These are phyloP conservation scores for Aphanomyces invadans DNA, from an alignment of 352 stramenopile genomes.

Conservation along the genomic window DNA sequence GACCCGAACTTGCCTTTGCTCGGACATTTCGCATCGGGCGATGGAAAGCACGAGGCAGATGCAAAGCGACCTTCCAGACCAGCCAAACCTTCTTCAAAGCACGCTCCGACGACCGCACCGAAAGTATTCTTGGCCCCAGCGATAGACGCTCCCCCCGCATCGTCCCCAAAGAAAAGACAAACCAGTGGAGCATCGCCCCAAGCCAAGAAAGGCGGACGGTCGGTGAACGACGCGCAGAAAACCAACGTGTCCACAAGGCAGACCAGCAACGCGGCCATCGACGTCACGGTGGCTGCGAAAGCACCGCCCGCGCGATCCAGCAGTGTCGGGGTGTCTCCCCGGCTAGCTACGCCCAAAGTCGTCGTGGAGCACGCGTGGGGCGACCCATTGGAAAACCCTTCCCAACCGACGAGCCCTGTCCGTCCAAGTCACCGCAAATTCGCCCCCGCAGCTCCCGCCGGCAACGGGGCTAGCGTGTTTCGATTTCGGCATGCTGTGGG, in stretches of 20 bases:
- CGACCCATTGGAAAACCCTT: background rate
- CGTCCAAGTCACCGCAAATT: no score
- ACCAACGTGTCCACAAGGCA: no score
- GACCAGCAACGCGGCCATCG: background rate
- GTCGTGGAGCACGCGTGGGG: background rate
- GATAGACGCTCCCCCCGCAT: no score
- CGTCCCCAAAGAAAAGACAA: no score
- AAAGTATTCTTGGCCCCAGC: no score
- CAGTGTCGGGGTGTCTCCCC: background rate
- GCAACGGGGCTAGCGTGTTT: background rate
- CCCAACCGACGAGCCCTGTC: background rate
- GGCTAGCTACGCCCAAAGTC: background rate
- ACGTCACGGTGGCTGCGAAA: background rate
- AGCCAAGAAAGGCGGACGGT: background rate
- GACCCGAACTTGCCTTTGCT: conserved; percentile 3
- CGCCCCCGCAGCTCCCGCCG: background rate
- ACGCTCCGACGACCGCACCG: no score
- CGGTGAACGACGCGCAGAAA: no score
- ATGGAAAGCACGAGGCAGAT: background rate
- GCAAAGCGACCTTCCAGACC: background rate
- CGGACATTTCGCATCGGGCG: background rate
- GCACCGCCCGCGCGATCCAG: background rate
- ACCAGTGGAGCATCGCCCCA: no score
- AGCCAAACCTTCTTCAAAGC: no score
- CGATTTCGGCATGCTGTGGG: no score